A percentile compares a stretch with the other conserved stretches of the same genome.
phyloP scores from a whole-genome alignment of 805 yeast genomes.

The Debaryomyces tyrocola region DNA sequence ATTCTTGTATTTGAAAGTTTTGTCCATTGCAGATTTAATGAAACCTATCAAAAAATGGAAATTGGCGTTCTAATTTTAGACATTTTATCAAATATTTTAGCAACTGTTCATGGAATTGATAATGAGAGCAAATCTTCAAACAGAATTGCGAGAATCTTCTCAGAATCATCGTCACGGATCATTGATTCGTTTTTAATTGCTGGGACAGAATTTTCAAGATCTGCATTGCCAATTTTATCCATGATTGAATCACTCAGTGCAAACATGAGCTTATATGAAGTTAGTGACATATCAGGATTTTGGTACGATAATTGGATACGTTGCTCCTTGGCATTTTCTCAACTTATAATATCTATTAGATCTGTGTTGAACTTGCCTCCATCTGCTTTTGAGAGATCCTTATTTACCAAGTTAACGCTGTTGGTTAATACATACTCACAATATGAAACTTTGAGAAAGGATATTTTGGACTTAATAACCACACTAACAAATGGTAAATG shows the following conservation, averaged over 20 bases:
- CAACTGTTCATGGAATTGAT: conserved; percentile 56
- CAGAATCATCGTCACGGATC: conserved; percentile 51
- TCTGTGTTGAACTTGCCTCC: conserved; percentile 48
- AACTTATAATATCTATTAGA: conserved; percentile 57
- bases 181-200: conserved; percentile 56
- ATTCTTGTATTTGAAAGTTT: conserved; percentile 76
- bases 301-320: conserved; percentile 52
- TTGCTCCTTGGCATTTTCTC: conserved; percentile 55
- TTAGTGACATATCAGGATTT: conserved; percentile 44
- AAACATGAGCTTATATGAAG: conserved; percentile 33
- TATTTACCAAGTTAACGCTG: conserved; percentile 56
- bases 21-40: conserved; percentile 63
- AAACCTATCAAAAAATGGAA: conserved; percentile 56
- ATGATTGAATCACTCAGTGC: conserved; percentile 49
- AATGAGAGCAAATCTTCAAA: conserved; percentile 28
- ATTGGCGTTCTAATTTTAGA: conserved; percentile 57
- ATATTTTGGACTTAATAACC: conserved; percentile 56
- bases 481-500: conserved; percentile 56
- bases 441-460: conserved; percentile 46
- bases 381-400: conserved; percentile 61
- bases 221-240: conserved; percentile 52
- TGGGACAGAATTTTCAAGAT: conserved; percentile 49
- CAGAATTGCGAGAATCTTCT: conserved; percentile 47
- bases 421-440: conserved; percentile 59
- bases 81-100: conserved; percentile 55